These are phyloP conservation scores for Candida berthetii DNA, from an alignment of 805 yeast species.

Conservation along the genomic window DNA sequence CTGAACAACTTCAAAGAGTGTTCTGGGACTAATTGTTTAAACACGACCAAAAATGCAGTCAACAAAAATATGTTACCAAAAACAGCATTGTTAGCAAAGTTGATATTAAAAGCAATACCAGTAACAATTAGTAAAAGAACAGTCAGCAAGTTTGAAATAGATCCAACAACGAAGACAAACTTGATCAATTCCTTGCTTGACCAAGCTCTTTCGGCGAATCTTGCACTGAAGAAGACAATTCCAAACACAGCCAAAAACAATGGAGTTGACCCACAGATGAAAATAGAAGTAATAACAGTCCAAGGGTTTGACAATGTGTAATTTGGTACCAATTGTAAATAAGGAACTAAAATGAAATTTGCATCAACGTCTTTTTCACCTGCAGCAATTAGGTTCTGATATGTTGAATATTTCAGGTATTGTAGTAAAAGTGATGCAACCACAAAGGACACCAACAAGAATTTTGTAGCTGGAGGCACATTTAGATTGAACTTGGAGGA, in stretches of 20 bases:
- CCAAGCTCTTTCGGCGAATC: constrained; percentile 65
- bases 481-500: constrained; percentile 14
- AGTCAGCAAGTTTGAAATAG: constrained; percentile 44
- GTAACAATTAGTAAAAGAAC: constrained; percentile 17
- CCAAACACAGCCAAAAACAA: constrained; percentile 39
- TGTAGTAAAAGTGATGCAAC: constrained; percentile 35
- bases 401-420: constrained; percentile 32
- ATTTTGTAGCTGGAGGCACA: constrained; percentile 42
- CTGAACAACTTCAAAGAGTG: constrained; percentile 45
- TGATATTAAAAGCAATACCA: constrained; percentile 18
- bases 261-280: constrained; percentile 49
- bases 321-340: constrained; percentile 58
- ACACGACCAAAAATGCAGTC: constrained; percentile 54
- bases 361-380: constrained; percentile 23
- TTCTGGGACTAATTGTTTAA: constrained; percentile 62
- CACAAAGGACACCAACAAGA: constrained; percentile 33
- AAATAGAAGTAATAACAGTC: constrained; percentile 58
- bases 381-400: constrained; percentile 13
- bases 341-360: constrained; percentile 44
- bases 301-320: constrained; percentile 52
- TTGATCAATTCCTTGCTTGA: constrained; percentile 44
- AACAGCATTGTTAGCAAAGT: constrained; percentile 33
- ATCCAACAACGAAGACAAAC: constrained; percentile 41
- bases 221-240: constrained; percentile 52
- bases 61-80: constrained; percentile 51